Evolutionary conservation across 2,329 filamentous ascomycete genomes (phyloP), one percentile per base, ranked within the genome.

Genomic region (Scytalidium lignicola): DNA sequence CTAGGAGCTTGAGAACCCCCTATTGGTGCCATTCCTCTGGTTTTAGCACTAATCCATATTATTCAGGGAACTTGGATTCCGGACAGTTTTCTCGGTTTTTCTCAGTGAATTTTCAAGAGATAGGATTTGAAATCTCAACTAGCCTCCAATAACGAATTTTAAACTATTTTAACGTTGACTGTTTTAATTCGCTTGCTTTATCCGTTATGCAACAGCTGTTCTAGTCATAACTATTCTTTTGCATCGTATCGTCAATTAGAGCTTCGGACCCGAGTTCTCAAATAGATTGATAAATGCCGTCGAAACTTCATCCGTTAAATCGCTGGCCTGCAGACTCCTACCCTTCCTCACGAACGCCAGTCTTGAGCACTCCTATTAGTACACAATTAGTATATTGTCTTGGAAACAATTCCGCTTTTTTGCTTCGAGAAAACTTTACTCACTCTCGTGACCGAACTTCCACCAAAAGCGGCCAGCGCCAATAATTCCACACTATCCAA

Each of bases 221-320:
- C 32, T 37, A 37, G 6, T 37, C 32, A 26, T 13, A 5, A 5
- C 41, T 19, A 37, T 37, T 5, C 44, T 22, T 19, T 46, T 15
- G 28, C 43, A 2, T 20, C 26, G 1, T 22, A 41, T 17, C 26
- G 10, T n/a, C n/a, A 17, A 12, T 40, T 58, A 63, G 19, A 63
- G 39, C 44, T 59, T 64, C 9, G 61, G 50, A 40, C 41, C 47
- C n/a, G 58, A 44, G 22, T 55, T 88, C 1, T 90, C 91, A 62
- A 96, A 86, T 17, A 96, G 67, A 51, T 83, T 82, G 61, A 87
- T 67, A 67, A 96, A 97, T 1, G 90, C 87, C 28, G 74, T 74
- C 61, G 95, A 86, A 9, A 99, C 87, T 69, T 96, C 86, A 17
- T 93, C 90, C 0, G 92, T 96, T 64, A 99, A 70, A 68, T 97